phyloP scores from a whole-genome alignment of 169 alveolate genomes.

The Plasmodium inui region DNA sequence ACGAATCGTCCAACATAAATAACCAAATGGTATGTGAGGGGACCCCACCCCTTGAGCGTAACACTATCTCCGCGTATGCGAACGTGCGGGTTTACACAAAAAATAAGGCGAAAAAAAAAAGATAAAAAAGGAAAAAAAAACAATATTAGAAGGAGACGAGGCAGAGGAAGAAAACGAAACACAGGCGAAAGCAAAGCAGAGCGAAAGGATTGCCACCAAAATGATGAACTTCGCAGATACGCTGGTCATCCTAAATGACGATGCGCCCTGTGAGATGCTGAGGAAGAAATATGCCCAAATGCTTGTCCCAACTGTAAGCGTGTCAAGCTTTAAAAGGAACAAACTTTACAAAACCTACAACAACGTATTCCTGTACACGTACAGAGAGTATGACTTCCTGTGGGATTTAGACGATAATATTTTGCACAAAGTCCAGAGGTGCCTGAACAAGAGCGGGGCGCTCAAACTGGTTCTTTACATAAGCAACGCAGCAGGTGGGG shows the following conservation, averaged over 20 bases:
- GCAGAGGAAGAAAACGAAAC: neutral
- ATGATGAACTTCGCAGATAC: conserved; percentile 58
- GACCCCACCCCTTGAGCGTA: neutral
- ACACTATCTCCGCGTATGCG: neutral
- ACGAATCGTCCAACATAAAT: neutral
- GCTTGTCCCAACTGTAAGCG: conserved; percentile 64
- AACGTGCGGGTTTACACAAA: neutral
- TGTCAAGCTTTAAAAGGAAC: conserved; percentile 29
- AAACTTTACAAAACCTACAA: conserved; percentile 39
- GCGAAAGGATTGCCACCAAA: neutral
- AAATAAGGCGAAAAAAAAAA: neutral
- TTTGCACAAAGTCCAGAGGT: conserved; percentile 40
- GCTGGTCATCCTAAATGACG: conserved; percentile 61
- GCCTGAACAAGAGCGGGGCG: conserved; percentile 54
- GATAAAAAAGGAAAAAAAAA: neutral
- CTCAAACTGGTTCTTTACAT: conserved; percentile 26
- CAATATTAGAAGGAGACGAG: neutral
- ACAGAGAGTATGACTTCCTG: conserved; percentile 35
- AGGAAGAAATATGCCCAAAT: conserved; percentile 39
- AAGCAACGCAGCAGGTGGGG: neutral
- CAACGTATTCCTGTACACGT: conserved; percentile 50
- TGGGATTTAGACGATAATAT: conserved; percentile 54
- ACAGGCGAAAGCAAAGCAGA: neutral
- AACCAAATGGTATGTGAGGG: neutral
- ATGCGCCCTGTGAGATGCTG: conserved; percentile 56